Conservation (phyloP, 176 grass and related monocot genomes). For the Musa troglodytarum region DNA sequence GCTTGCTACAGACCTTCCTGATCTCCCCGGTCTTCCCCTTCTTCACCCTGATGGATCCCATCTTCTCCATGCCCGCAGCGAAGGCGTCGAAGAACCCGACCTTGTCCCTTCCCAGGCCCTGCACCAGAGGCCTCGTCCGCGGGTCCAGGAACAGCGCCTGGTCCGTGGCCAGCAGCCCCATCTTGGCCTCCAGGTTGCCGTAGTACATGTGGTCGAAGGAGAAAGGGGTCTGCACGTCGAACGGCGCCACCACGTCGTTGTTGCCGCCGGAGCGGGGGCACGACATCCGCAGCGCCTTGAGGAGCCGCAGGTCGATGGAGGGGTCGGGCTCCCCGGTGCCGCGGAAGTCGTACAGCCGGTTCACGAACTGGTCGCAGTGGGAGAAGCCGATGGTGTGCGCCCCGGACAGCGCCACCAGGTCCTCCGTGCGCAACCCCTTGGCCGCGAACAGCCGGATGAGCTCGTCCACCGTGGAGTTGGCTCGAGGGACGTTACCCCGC, state of each 20-base stretch:
- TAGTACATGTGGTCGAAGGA: conserved; percentile 28
- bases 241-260: conserved; percentile 24
- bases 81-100: conserved; percentile 58
- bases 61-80: conserved; percentile 48
- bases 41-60: conserved; percentile 73
- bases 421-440: conserved; percentile 25
- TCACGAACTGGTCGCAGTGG: conserved; percentile 49
- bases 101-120: conserved; percentile 46
- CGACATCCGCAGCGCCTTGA: conserved; percentile 23
- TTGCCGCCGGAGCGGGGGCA: conserved; percentile 19
- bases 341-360: conserved; percentile 24
- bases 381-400: conserved; percentile 71
- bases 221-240: conserved; percentile 29
- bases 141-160: conserved; percentile 64
- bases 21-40: conserved; percentile 78
- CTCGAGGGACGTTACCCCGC: conserved; percentile 45
- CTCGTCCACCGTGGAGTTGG: conserved; percentile 72
- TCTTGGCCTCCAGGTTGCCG: conserved; percentile 28
- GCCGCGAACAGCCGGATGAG: conserved; percentile 71
- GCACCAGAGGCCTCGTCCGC: conserved; percentile 51
- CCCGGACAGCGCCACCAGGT: conserved; percentile 23
- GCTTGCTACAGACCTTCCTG: conserved; percentile 62
- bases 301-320: conserved; percentile 60
- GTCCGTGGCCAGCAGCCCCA: conserved; percentile 73
- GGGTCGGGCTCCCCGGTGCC: conserved; percentile 13